Base-by-base conservation (phyloP, 1,284 basidiomycete species). In the Tetrapyrgos nigripes region DNA sequence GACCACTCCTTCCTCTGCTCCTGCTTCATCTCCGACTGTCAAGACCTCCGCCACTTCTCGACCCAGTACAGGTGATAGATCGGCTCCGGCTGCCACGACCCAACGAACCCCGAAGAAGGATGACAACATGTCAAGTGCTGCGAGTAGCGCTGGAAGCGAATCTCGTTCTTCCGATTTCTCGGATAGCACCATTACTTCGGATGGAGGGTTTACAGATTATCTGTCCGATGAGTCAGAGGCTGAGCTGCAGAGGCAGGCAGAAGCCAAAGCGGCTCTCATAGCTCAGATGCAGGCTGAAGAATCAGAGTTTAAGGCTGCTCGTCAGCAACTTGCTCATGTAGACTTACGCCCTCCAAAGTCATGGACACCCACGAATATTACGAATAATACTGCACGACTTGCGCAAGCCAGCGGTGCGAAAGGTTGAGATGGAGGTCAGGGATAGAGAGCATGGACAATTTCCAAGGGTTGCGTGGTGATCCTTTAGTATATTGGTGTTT, bases 181-280 rank as follows among this genome's bases (percentile, higher is more conserved):
- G 1, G 89, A 89, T 68, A 84, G 84, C 59, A 92, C 91, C 9
- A 81, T 93, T 51, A 91, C 88, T 14, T 91, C 89, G 11, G 91
- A 92, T 66, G 91, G 91, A 9, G 89, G 86, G 13, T 93, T 93
- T 67, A 93, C 91, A 9, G 91, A 93, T 69, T 93, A 93, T 71
- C 74, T 93, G 28, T 93, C 91, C 24, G 91, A 92, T 68, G 91
- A 93, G 72, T 92, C 89, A 14, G 91, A 93, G 66, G 90, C 86
- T 44, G 91, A 93, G 71, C 73, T 93, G 55, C 91, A 93, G 74
- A 80, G 89, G 59, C 91, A 92, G 72, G 91, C 91, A 10, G 91
- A 93, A 67, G 84, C 84, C 26, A 85, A 83, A 63, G 91, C 91
- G 2, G 88, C 86, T 4, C 68, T 89, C 48, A 71, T 89, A 19